phyloP scores from a whole-genome alignment of 1,139 yeast genomes.

The Komagataea norvegica region DNA sequence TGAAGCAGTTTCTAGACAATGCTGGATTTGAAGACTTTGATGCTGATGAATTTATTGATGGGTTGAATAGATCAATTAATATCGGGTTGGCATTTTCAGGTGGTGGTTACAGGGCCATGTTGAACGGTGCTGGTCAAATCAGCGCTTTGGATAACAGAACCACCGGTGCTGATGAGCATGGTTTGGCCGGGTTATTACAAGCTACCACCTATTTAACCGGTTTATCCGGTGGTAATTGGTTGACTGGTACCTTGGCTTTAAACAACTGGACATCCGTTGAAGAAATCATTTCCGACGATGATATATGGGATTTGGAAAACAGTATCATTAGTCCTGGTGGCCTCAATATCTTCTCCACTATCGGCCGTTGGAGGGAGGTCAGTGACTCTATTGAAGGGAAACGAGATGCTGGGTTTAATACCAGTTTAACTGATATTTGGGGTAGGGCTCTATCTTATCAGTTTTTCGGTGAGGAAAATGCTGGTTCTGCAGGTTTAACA shows the following conservation, averaged over 20 bases:
- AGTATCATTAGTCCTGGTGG: conserved; percentile 57
- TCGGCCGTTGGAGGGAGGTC: conserved; percentile 51
- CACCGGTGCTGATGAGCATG: conserved; percentile 47
- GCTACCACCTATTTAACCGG: conserved; percentile 73
- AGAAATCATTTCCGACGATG: conserved; percentile 43
- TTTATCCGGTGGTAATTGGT: conserved; percentile 85
- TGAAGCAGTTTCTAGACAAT: conserved; percentile 50
- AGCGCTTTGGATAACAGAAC: conserved; percentile 79
- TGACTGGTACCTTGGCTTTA: conserved; percentile 72
- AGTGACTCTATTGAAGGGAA: conserved; percentile 53
- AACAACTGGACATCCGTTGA: conserved; percentile 79
- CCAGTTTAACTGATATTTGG: conserved; percentile 88
- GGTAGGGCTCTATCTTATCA: conserved; percentile 81
- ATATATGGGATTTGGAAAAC: conserved; percentile 67
- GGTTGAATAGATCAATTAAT: conserved; percentile 37
- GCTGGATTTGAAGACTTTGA: conserved; percentile 60
- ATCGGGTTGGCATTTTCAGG: conserved; percentile 83
- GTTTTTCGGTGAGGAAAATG: conserved; percentile 53
- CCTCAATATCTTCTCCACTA: conserved; percentile 50
- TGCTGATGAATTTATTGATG: conserved; percentile 42
- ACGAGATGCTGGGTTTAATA: conserved; percentile 69
- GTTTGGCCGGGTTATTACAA: conserved; percentile 77
- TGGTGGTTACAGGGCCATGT: conserved; percentile 92
- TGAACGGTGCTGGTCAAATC: conserved; percentile 82
- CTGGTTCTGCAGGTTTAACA: conserved; percentile 59